A percentile compares a stretch with the other conserved stretches of the same genome.
Evolutionary conservation across 169 alveolate genomes (phyloP).

Genomic region (Plasmodium cynomolgi): DNA sequence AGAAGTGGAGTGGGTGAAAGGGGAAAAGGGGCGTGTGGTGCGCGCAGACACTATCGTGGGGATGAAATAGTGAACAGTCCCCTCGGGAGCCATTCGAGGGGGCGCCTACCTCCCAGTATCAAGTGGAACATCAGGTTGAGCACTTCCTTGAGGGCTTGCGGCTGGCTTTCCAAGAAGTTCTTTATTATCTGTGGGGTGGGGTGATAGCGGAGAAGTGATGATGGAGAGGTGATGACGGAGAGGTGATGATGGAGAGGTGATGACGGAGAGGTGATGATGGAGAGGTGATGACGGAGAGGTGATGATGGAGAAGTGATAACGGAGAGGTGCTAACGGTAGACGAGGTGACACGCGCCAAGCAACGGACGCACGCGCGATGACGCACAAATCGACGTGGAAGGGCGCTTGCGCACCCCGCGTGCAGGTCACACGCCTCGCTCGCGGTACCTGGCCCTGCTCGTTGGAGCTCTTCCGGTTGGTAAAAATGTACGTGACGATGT

Average conservation of each 20-base stretch:
- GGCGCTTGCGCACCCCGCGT: no score
- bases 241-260: background rate
- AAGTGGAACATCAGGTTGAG: constrained; percentile 88
- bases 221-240: background rate
- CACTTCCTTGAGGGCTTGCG: constrained; percentile 86
- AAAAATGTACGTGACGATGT: constrained; percentile 83
- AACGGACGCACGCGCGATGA: no score
- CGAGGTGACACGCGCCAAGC: no score
- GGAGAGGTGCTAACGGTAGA: background rate
- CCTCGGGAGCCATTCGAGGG: background rate
- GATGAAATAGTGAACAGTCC: background rate
- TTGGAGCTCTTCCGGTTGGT: constrained; percentile 73
- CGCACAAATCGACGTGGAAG: background rate
- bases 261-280: background rate
- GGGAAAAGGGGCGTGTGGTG: background rate
- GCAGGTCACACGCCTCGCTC: background rate
- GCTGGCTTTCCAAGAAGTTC: constrained; percentile 84
- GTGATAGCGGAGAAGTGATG: background rate
- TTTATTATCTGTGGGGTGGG: constrained; percentile 79
- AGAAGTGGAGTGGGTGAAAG: background rate
- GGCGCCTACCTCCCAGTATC: constrained; percentile 83
- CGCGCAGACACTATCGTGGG: background rate
- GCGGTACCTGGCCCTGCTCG: constrained; percentile 53
- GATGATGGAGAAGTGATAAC: background rate
- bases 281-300: background rate